Conservation (phyloP, 495 filamentous ascomycete species). For the Terfezia boudieri region DNA sequence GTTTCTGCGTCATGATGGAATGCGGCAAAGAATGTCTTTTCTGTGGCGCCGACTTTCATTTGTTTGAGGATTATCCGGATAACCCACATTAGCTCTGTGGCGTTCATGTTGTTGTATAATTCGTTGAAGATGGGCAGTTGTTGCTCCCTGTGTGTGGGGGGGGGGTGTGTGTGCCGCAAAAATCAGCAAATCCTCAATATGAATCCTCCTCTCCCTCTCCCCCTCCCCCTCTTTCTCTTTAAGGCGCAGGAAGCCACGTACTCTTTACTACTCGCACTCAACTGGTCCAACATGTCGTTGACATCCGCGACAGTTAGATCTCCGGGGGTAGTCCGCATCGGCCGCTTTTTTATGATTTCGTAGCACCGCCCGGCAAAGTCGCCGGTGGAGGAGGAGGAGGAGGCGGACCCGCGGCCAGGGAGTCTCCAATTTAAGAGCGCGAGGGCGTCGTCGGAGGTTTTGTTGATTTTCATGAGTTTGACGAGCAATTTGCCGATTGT, state of each 20-base stretch:
- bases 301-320: slow-evolving; percentile 70
- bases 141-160: slow-evolving; percentile 27
- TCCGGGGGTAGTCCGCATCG: slow-evolving; percentile 50
- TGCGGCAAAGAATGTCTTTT: slow-evolving; percentile 63
- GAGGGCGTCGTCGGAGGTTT: slow-evolving; percentile 68
- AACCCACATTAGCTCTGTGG: slow-evolving; percentile 82
- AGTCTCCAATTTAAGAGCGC: slow-evolving; percentile 84
- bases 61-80: slow-evolving; percentile 77
- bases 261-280: slow-evolving; percentile 56
- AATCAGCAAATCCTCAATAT: slow-evolving; percentile 1
- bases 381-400: slow-evolving; percentile 9
- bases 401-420: slow-evolving; percentile 75
- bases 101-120: slow-evolving; percentile 81
- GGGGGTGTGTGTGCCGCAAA: neutral
- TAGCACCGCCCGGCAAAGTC: slow-evolving; percentile 1
- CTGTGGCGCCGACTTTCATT: slow-evolving; percentile 73
- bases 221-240: neutral
- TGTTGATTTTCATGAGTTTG: slow-evolving; percentile 79
- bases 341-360: slow-evolving; percentile 66
- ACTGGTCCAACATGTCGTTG: slow-evolving; percentile 61
- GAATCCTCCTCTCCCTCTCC: no score
- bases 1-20: slow-evolving; percentile 90
- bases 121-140: slow-evolving; percentile 56
- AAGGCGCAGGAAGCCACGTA: neutral
- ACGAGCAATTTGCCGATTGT: slow-evolving; percentile 72